phyloP scores from a whole-genome alignment of 2,329 filamentous ascomycete genomes.

The Curvularia lunata region DNA sequence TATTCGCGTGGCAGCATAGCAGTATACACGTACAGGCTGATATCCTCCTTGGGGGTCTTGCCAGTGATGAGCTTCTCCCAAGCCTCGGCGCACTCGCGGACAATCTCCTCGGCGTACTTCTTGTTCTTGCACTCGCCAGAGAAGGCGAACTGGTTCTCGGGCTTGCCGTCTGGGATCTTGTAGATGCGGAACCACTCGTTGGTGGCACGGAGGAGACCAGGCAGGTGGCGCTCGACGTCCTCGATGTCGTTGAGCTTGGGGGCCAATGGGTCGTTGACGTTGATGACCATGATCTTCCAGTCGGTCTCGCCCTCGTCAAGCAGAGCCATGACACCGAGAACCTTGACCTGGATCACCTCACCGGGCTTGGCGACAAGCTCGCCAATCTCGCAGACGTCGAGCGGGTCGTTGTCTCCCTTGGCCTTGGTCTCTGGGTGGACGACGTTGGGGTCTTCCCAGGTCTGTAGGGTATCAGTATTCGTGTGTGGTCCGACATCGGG shows the following conservation, averaged over 20 bases:
- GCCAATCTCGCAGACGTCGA: constrained; percentile 99
- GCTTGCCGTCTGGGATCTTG: constrained; percentile 99
- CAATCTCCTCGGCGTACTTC: constrained; percentile 94
- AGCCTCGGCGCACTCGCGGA: constrained; percentile 93
- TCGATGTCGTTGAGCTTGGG: constrained; percentile 97
- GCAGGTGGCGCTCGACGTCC: constrained; percentile 98
- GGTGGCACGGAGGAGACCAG: constrained; percentile 93
- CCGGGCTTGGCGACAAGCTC: constrained; percentile 95
- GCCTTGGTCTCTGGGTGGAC: constrained; percentile 99
- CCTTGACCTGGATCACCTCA: constrained; percentile 99
- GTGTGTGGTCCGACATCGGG: constrained; percentile 37
- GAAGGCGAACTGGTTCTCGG: constrained; percentile 99
- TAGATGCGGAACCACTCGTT: constrained; percentile 99
- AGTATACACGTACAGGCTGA: constrained; percentile 76
- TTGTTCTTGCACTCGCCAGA: constrained; percentile 99
- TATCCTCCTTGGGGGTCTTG: constrained; percentile 77
- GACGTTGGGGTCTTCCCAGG: constrained; percentile 97
- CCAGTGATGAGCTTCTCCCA: constrained; percentile 96
- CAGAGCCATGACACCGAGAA: constrained; percentile 98
- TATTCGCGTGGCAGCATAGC: constrained; percentile 26
- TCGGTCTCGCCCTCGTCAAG: constrained; percentile 99
- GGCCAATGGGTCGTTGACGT: constrained; percentile 95
- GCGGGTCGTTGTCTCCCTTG: constrained; percentile 98
- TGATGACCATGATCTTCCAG: constrained; percentile 99
- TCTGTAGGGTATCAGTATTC: constrained; percentile 62